Conservation (phyloP, 2,329 filamentous ascomycete genomes). For the Bipolaris oryzae region DNA sequence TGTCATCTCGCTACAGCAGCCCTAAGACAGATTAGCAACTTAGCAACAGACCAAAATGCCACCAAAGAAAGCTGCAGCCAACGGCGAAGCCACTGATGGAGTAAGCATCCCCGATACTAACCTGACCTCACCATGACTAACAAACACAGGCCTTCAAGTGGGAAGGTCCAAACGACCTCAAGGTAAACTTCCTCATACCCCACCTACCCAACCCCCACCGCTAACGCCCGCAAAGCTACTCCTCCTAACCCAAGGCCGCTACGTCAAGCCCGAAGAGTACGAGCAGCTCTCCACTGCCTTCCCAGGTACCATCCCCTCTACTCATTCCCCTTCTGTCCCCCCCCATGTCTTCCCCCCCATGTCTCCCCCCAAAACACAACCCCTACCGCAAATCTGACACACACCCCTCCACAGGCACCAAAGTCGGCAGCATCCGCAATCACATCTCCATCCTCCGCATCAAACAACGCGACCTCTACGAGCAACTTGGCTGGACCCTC, state of each 20-base stretch:
- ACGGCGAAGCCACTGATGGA: not conserved
- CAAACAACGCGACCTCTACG: conserved; percentile 21
- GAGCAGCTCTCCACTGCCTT: conserved; percentile 21
- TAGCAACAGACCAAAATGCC: conserved; percentile 8
- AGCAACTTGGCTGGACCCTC: conserved; percentile 20
- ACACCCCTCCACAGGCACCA: conserved; percentile 5
- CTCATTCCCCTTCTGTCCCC: not conserved
- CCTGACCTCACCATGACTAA: not conserved
- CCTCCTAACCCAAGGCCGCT: conserved; percentile 26
- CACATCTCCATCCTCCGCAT: conserved; percentile 18
- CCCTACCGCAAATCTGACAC: no score
- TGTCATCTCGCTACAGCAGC: not conserved
- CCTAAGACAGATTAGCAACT: not conserved
- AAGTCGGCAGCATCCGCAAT: conserved; percentile 23
- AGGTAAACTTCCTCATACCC: not conserved
- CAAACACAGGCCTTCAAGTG: conserved; percentile 19
- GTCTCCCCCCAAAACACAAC: not conserved
- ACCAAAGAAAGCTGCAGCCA: conserved; percentile 11
- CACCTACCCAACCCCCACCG: conserved; percentile 30
- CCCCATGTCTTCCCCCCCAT: not conserved
- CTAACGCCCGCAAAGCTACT: conserved; percentile 25
- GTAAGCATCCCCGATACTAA: not conserved
- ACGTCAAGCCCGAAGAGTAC: conserved; percentile 22
- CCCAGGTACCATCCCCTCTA: conserved; percentile 12
- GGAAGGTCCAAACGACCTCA: conserved; percentile 23